Evolutionary conservation across 2,329 filamentous ascomycete species (phyloP), one percentile per base, ranked within the genome.

Genomic region (Sporothrix phasma): DNA sequence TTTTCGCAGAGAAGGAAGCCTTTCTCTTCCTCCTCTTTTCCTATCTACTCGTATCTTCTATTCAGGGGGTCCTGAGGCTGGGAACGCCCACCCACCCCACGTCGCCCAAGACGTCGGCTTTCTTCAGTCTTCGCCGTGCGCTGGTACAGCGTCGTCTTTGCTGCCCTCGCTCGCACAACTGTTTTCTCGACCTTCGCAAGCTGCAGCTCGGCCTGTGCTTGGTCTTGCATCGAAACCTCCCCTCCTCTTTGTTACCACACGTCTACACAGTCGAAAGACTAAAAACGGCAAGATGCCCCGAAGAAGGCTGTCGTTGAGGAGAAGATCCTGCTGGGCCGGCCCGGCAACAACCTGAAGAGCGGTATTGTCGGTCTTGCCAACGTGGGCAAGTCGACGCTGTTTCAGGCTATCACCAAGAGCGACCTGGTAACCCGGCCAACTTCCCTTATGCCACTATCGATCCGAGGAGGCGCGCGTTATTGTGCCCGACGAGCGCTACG

Each of bases 361-460:
- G 95, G 94, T 81, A 99, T 99, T 86, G 94, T 99, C 78, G 94
- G 94, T 80, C 87, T 99, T 73, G 94, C 94, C 78, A 99, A 99
- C 78, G 95, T 99, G 72, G 94, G 94, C 78, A 99, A 99, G 82
- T 99, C 94, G 70, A 99, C 95, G 39, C 87, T 99, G 73, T 99
- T 99, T 86, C 95, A 99, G 83, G 92, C 94, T 75, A 97, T 99
- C 79, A 99, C 94, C 75, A 97, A 97, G 83, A 96, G 89, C 78
- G 86, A 87, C 69, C 88, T 99, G 73, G 95, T 80, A 99, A 97
- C 81, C 95, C 95, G 72, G 94, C 94, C 81, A 99, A 99, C 81
- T 99, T 97, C 76, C 94, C 94, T 64, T 99, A 96, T 82, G 94
- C 94, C 74, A 99, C 94, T 73, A 99, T 99, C 78, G 92, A 99